Percentiles rank a stretch among this genome's conserved stretches.
These are phyloP conservation scores for Plasmodium vivax DNA, from an alignment of 169 alveolate genomes.

Conservation along the genomic window DNA sequence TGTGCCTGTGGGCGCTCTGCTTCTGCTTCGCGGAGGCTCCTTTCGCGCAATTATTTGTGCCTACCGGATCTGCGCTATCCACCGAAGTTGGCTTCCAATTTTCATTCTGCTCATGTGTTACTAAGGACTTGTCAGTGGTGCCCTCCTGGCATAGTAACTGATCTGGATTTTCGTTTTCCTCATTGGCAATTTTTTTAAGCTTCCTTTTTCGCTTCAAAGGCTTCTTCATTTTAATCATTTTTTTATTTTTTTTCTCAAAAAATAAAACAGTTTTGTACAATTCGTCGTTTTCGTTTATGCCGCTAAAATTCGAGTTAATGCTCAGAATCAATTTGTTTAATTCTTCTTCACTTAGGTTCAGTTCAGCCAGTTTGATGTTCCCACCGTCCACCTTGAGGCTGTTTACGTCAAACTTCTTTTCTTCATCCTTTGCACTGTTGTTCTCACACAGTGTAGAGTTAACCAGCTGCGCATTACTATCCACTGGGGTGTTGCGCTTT, in stretches of 20 bases:
- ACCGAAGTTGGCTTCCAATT: background rate
- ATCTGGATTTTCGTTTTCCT: conserved; percentile 16
- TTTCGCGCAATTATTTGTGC: background rate
- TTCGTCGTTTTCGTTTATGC: conserved; percentile 64
- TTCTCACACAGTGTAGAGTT: background rate
- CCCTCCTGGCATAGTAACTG: background rate
- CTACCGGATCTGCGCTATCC: background rate
- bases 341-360: conserved; percentile 31
- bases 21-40: background rate
- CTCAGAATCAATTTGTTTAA: conserved; percentile 44
- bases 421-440: background rate
- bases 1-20: background rate
- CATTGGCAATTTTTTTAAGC: background rate
- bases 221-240: conserved; percentile 51
- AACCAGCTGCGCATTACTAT: background rate
- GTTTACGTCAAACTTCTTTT: background rate
- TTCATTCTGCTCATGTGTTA: background rate
- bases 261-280: conserved; percentile 57
- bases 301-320: conserved; percentile 56
- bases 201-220: conserved; percentile 54
- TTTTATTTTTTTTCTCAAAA: conserved; percentile 58
- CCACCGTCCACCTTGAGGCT: background rate
- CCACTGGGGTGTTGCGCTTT: background rate
- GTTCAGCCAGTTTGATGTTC: conserved; percentile 47
- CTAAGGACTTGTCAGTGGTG: background rate